phyloP scores from a whole-genome alignment of 2,329 filamentous ascomycete genomes.

The Verticillium nubilum region DNA sequence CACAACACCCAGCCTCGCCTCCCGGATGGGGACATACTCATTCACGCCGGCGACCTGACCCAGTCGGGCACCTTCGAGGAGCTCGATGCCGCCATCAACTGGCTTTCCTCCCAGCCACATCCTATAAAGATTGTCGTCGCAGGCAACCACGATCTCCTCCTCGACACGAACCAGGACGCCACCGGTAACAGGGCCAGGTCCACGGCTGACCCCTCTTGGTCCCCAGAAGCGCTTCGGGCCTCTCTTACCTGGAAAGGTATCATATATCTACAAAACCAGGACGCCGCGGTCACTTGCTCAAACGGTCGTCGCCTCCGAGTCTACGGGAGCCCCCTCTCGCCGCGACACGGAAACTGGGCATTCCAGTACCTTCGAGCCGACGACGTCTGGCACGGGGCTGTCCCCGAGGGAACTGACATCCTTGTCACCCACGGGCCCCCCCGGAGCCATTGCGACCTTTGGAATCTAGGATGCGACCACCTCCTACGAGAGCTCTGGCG shows the following conservation, averaged over 20 bases:
- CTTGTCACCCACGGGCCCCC: constrained; percentile 33
- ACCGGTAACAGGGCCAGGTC: background rate
- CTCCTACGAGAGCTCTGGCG: constrained; percentile 24
- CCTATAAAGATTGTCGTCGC: constrained; percentile 37
- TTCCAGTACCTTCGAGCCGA: constrained; percentile 32
- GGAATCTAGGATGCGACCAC: constrained; percentile 21
- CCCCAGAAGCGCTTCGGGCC: constrained; percentile 30
- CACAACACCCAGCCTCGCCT: constrained; percentile 31
- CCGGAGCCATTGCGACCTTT: constrained; percentile 27
- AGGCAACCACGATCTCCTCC: constrained; percentile 38
- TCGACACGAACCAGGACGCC: constrained; percentile 16
- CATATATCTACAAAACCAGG: constrained; percentile 17
- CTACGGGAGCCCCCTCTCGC: constrained; percentile 28
- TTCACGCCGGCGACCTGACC: constrained; percentile 44
- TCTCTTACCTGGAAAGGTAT: constrained; percentile 22
- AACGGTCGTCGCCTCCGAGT: constrained; percentile 29
- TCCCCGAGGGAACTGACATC: constrained; percentile 25
- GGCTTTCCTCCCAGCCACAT: constrained; percentile 34
- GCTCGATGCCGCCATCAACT: constrained; percentile 30
- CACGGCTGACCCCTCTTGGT: constrained; percentile 40
- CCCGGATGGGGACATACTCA: constrained; percentile 36
- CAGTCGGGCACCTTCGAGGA: constrained; percentile 35
- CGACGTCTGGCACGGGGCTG: constrained; percentile 20
- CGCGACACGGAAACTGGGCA: constrained; percentile 28
- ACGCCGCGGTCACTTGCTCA: constrained; percentile 9